phyloP scores from a whole-genome alignment of 108 stramenopile species.

The Nitzschia sp. region DNA sequence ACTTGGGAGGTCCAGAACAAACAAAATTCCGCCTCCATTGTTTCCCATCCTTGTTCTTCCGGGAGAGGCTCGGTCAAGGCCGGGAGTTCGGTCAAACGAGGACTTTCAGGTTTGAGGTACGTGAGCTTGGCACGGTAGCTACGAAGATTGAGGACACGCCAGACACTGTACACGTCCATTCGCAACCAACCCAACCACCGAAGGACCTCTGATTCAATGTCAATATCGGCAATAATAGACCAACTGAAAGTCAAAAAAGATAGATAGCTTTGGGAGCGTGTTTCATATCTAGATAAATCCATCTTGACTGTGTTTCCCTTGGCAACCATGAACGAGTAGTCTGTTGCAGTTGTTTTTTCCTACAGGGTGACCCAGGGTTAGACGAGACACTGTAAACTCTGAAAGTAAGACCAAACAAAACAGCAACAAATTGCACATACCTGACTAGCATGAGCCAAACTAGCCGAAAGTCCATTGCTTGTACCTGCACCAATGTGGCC shows the following conservation, averaged over 20 bases:
- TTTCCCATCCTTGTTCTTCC: conserved; percentile 48
- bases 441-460: conserved; percentile 48
- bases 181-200: conserved; percentile 72
- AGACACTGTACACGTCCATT: conserved; percentile 78
- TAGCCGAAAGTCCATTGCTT: conserved; percentile 82
- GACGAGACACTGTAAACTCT: not conserved
- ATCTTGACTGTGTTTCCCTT: conserved; percentile 54
- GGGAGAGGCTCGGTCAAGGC: conserved; percentile 54
- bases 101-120: conserved; percentile 51
- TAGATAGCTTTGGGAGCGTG: conserved; percentile 45
- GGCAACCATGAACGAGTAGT: conserved; percentile 72
- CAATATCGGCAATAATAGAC: conserved; percentile 87
- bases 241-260: conserved; percentile 81
- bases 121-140: conserved; percentile 70
- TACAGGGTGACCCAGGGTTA: not conserved
- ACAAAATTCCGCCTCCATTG: conserved; percentile 67
- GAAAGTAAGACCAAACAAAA: not conserved
- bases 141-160: conserved; percentile 54
- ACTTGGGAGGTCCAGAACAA: conserved; percentile 83
- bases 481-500: conserved; percentile 81
- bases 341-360: conserved; percentile 48
- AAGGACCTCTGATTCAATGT: conserved; percentile 80
- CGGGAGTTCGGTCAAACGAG: conserved; percentile 32
- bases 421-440: conserved; percentile 12
- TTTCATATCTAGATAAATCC: conserved; percentile 69